Conservation (phyloP, 257 asterid genomes). For the Plantago ovata region DNA sequence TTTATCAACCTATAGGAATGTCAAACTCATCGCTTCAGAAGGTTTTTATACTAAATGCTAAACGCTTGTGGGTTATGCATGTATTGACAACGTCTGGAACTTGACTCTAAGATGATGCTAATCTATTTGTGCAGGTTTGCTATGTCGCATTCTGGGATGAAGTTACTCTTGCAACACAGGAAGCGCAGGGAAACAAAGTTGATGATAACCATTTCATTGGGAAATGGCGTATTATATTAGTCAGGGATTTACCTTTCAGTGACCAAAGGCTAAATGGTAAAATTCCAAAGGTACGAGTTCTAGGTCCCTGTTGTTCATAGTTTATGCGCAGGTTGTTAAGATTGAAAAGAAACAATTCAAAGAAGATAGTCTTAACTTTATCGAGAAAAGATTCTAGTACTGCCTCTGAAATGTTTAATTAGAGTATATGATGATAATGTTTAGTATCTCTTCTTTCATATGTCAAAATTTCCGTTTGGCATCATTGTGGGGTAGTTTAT, state of each 20-base stretch:
- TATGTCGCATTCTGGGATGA: conserved; percentile 98
- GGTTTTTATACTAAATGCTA: conserved; percentile 23
- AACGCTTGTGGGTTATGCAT: conserved; percentile 4
- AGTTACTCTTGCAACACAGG: conserved; percentile 79
- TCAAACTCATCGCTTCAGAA: conserved; percentile 34
- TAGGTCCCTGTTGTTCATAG: conserved; percentile 9
- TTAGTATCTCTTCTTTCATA: no score
- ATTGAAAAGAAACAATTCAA: no score
- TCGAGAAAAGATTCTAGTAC: no score
- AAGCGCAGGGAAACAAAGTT: conserved; percentile 62
- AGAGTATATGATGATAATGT: no score
- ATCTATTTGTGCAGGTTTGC: conserved; percentile 61
- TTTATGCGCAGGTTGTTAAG: conserved; percentile 5
- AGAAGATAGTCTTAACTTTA: no score
- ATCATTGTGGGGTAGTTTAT: no score
- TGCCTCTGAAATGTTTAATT: no score
- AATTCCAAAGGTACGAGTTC: conserved; percentile 83
- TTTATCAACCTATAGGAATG: conserved; percentile 91
- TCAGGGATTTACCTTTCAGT: conserved; percentile 65
- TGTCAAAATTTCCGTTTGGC: no score
- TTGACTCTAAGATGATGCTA: conserved; percentile 17
- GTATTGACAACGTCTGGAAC: not conserved
- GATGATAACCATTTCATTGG: conserved; percentile 65
- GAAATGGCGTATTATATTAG: conserved; percentile 81
- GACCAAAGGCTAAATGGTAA: conserved; percentile 93